Conservation (phyloP, 192 early-diverging fungal species). For the Podila clonocystis region DNA sequence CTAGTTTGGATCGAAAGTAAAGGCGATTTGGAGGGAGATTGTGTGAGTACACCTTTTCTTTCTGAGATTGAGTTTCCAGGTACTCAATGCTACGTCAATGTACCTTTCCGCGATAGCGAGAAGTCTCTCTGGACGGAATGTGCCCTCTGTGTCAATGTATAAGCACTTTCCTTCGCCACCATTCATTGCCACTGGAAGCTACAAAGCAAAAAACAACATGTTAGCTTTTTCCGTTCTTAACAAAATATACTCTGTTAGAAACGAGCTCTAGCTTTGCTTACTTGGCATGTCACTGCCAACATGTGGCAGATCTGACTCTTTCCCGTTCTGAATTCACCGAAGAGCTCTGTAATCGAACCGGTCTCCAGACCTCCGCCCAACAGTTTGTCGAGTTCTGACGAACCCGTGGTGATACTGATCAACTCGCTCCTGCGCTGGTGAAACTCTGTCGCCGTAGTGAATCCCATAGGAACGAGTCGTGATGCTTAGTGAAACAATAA, state of each 20-base stretch:
- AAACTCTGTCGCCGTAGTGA: slow-evolving; percentile 93
- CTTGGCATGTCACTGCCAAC: slow-evolving; percentile 95
- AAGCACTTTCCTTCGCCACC: slow-evolving; percentile 95
- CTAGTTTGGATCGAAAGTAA: not conserved
- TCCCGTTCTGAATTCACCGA: slow-evolving; percentile 98
- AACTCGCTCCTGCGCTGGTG: slow-evolving; percentile 84
- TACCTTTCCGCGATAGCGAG: slow-evolving; percentile 88
- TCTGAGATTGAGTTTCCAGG: too few relatives aligned
- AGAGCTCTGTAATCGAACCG: slow-evolving; percentile 96
- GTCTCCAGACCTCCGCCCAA: slow-evolving; percentile 97
- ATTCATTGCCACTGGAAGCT: slow-evolving; percentile 86
- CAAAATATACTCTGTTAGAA: too few relatives aligned
- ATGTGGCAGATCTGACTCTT: slow-evolving; percentile 98
- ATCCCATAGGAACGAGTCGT: slow-evolving; percentile 91
- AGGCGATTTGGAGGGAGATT: not conserved
- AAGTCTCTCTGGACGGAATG: slow-evolving; percentile 92
- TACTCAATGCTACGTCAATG: not conserved
- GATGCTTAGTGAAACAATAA: too few relatives aligned
- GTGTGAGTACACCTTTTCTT: too few relatives aligned
- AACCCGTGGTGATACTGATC: slow-evolving; percentile 89
- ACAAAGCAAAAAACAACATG: not conserved
- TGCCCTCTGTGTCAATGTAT: slow-evolving; percentile 98
- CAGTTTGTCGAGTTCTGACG: slow-evolving; percentile 90
- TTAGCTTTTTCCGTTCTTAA: too few relatives aligned
- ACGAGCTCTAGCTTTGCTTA: slow-evolving; percentile 24